Percentiles rank a stretch among this genome's conserved stretches.
phyloP scores from a whole-genome alignment of 345 rosid genomes.

The Populus nigra region DNA sequence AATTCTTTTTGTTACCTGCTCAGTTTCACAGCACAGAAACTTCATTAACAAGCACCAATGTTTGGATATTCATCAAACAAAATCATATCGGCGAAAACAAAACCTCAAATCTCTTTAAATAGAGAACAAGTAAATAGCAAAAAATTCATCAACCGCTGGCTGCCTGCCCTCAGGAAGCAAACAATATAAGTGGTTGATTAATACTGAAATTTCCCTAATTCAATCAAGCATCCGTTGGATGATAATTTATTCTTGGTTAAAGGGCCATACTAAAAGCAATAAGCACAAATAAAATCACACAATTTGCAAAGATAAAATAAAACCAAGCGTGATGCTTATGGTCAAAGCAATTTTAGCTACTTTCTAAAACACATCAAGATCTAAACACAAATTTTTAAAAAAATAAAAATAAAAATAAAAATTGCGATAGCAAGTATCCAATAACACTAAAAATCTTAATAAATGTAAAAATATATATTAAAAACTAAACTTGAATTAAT shows the following conservation, averaged over 20 bases:
- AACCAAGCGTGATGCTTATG: no score
- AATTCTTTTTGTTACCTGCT: slow-evolving; percentile 8
- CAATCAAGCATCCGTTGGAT: slow-evolving; percentile 8
- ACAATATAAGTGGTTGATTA: slow-evolving; percentile 8
- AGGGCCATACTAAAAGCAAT: slow-evolving; percentile 8
- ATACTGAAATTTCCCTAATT: slow-evolving; percentile 3
- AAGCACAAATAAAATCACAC: background rate
- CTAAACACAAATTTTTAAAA: no score
- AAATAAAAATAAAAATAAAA: no score
- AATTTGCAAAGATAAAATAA: no score
- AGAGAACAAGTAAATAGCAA: background rate
- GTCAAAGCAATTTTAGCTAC: no score
- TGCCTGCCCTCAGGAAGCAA: slow-evolving; percentile 16
- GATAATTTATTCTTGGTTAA: slow-evolving; percentile 7
- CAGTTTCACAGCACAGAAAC: background rate
- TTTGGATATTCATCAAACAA: background rate
- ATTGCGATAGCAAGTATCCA: no score
- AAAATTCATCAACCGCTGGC: slow-evolving; percentile 2
- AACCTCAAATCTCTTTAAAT: background rate
- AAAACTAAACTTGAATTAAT: no score
- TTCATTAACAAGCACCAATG: background rate
- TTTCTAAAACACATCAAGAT: no score
- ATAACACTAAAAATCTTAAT: no score
- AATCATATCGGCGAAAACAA: background rate
- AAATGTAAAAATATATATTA: no score